A percentile compares a stretch with the other conserved stretches of the same genome.
phyloP scores from a whole-genome alignment of 2,329 filamentous ascomycete genomes.

The Trichoderma hamatum region DNA sequence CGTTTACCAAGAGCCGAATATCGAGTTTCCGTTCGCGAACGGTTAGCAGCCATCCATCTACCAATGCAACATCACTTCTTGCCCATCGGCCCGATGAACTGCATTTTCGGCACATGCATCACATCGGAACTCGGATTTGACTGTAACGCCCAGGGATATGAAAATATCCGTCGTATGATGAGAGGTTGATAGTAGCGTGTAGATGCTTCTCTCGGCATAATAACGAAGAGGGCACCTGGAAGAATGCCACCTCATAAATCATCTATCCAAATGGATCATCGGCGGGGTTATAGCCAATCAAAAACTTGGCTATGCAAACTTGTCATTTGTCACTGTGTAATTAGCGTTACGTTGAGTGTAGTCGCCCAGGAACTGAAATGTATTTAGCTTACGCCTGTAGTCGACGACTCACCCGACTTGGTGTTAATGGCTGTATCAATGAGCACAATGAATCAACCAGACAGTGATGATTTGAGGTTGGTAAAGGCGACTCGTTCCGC shows the following conservation, averaged over 20 bases:
- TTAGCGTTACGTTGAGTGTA: background rate
- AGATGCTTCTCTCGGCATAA: background rate
- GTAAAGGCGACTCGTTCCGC: background rate
- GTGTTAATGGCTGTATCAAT: background rate
- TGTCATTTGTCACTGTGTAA: background rate
- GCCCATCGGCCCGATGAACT: constrained; percentile 14
- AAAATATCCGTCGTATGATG: background rate
- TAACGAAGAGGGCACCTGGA: background rate
- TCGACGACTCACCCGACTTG: background rate
- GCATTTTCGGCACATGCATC: background rate
- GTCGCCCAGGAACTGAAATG: background rate
- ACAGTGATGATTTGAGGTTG: background rate
- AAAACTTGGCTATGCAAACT: background rate
- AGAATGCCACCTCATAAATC: background rate
- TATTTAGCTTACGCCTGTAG: background rate
- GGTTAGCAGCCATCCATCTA: background rate
- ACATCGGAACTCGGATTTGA: background rate
- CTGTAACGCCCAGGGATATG: background rate
- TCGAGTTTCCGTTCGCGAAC: background rate
- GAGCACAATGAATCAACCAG: background rate
- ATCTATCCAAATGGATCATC: background rate
- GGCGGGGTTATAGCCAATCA: background rate
- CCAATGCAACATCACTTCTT: background rate
- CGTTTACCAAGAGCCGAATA: background rate
- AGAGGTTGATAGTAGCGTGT: background rate